These are phyloP conservation scores for Penicillium cinerascens DNA, from an alignment of 495 filamentous ascomycete species.

Conservation along the genomic window DNA sequence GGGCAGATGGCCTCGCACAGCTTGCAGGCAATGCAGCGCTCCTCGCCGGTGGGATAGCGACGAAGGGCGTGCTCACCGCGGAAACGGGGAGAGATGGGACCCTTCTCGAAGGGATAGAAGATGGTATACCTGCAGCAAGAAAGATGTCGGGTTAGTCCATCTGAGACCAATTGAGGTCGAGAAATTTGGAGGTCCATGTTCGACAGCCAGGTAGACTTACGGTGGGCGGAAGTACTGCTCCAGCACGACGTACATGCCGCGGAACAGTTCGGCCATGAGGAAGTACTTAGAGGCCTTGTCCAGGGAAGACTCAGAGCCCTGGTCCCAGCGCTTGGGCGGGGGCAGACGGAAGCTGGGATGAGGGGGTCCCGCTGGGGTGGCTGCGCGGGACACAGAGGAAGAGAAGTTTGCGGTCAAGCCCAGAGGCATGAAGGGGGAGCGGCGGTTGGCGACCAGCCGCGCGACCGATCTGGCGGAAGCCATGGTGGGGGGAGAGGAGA, in stretches of 20 bases:
- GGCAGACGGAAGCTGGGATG: constrained; percentile 72
- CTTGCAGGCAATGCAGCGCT: constrained; percentile 99
- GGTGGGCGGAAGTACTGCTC: constrained; percentile 98
- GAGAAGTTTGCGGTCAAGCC: constrained; percentile 58
- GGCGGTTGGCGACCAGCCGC: constrained; percentile 51
- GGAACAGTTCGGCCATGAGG: constrained; percentile 87
- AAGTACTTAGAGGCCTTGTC: constrained; percentile 91
- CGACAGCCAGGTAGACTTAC: constrained; percentile 53
- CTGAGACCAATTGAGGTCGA: constrained; percentile 4
- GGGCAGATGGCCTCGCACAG: constrained; percentile 98
- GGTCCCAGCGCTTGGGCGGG: constrained; percentile 64
- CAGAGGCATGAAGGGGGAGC: constrained; percentile 39
- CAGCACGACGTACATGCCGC: constrained; percentile 96
- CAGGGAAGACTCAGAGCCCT: constrained; percentile 64
- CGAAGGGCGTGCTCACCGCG: constrained; percentile 94
- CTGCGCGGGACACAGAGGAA: constrained; percentile 55
- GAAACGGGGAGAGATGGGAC: constrained; percentile 96
- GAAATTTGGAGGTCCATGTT: background rate
- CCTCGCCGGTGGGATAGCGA: constrained; percentile 93
- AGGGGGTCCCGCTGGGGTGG: constrained; percentile 73
- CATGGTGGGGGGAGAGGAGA: constrained; percentile 36
- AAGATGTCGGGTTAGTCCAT: constrained; percentile 7
- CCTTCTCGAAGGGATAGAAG: constrained; percentile 98
- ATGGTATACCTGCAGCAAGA: constrained; percentile 75
- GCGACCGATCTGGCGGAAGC: constrained; percentile 50